Conservation (phyloP, 495 filamentous ascomycete genomes). For the Neurospora sp. region DNA sequence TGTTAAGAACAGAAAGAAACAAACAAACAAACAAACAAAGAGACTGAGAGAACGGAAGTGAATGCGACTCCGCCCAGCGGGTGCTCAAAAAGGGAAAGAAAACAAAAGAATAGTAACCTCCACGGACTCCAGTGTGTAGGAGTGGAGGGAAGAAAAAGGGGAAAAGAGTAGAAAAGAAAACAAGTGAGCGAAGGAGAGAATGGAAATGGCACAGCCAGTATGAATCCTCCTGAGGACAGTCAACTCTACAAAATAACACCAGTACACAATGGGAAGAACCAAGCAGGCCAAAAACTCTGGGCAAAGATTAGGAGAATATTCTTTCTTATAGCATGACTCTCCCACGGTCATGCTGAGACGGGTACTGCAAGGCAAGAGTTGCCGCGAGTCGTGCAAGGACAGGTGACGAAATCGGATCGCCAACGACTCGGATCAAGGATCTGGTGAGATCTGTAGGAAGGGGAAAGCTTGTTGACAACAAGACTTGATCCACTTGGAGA, state of each 20-base stretch:
- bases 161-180: constrained; percentile 10
- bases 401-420: not conserved
- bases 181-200: constrained; percentile 13
- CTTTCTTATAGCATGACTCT: constrained; percentile 15
- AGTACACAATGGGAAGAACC: constrained; percentile 3
- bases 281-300: constrained; percentile 5
- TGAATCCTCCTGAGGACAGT: constrained; percentile 24
- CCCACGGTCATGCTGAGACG: constrained; percentile 4
- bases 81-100: constrained; percentile 1
- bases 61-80: not conserved
- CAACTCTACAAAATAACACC: constrained; percentile 1
- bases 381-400: constrained; percentile 14
- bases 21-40: constrained; percentile 9
- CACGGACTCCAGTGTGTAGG: not conserved
- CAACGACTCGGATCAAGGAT: not conserved
- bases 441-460: not conserved
- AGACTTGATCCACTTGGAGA: not conserved
- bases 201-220: constrained; percentile 4
- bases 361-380: constrained; percentile 1
- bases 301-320: not conserved
- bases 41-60: constrained; percentile 6
- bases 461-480: not conserved
- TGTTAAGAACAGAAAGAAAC: constrained; percentile 5
- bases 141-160: not conserved
- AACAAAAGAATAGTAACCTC: constrained; percentile 1